Percentiles rank a stretch among this genome's conserved stretches.
Conservation (phyloP, 345 rosid genomes). For the Dovyalis caffra region DNA sequence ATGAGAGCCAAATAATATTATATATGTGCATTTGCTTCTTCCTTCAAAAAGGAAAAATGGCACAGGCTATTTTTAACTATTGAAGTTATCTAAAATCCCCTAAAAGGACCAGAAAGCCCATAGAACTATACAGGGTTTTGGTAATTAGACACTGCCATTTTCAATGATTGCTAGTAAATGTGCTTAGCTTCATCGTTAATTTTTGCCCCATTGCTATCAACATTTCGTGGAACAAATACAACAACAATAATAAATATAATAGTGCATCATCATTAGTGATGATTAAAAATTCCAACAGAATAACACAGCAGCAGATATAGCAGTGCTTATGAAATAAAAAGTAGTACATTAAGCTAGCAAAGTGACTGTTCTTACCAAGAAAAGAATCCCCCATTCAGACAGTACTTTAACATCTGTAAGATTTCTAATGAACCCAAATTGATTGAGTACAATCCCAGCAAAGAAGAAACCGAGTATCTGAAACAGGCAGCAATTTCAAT, state of each 20-base stretch:
- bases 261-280: background rate
- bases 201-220: background rate
- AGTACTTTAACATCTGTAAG: slow-evolving; percentile 89
- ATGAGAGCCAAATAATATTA: too few relatives aligned
- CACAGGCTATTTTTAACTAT: too few relatives aligned
- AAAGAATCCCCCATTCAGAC: slow-evolving; percentile 98
- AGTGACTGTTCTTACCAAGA: slow-evolving; percentile 56
- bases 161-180: background rate
- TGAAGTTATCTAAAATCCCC: too few relatives aligned
- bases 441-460: slow-evolving; percentile 91
- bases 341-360: background rate
- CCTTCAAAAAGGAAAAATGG: too few relatives aligned
- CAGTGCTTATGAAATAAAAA: background rate
- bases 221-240: background rate
- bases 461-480: slow-evolving; percentile 99
- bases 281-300: background rate
- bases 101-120: background rate
- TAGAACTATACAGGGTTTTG: background rate
- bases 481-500: slow-evolving; percentile 18
- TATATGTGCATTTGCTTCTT: too few relatives aligned
- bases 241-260: background rate
- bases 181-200: background rate
- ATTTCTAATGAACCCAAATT: slow-evolving; percentile 84
- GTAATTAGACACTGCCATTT: background rate
- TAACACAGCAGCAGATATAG: slow-evolving; percentile 4